Percentiles rank a stretch among this genome's conserved stretches.
These are phyloP conservation scores for Fonsecaea erecta DNA, from an alignment of 2,329 filamentous ascomycete species.

Conservation along the genomic window DNA sequence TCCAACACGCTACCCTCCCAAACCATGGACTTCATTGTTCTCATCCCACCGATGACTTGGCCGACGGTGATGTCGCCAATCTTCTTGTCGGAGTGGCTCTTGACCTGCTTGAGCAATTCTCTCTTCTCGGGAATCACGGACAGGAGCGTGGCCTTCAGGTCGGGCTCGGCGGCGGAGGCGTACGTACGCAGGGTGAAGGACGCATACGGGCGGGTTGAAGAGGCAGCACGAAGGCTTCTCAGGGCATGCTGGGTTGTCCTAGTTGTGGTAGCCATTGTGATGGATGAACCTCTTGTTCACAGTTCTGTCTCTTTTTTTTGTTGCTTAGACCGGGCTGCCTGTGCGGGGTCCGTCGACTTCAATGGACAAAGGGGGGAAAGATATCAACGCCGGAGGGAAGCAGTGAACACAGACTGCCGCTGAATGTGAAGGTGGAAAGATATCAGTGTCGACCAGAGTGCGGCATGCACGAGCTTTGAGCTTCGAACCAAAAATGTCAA, in stretches of 20 bases:
- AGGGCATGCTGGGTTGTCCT: slow-evolving; percentile 34
- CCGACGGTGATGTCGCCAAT: slow-evolving; percentile 93
- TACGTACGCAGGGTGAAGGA: slow-evolving; percentile 58
- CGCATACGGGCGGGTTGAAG: slow-evolving; percentile 27
- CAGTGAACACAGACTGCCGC: not conserved
- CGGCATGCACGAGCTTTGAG: not conserved
- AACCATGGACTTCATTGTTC: slow-evolving; percentile 95
- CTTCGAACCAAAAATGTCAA: slow-evolving; percentile 4
- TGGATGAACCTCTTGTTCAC: not conserved
- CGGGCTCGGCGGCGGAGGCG: slow-evolving; percentile 77
- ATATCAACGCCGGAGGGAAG: not conserved
- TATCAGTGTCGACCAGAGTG: not conserved
- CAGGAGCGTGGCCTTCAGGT: slow-evolving; percentile 85
- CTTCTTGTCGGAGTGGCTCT: slow-evolving; percentile 77
- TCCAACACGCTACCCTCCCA: slow-evolving; percentile 99
- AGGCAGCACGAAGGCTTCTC: slow-evolving; percentile 28
- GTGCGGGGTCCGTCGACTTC: slow-evolving; percentile 8
- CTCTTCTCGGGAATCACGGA: slow-evolving; percentile 88
- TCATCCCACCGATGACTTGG: slow-evolving; percentile 95
- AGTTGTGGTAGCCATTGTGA: slow-evolving; percentile 34
- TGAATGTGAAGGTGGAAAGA: not conserved
- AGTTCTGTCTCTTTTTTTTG: not conserved
- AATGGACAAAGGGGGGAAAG: not conserved
- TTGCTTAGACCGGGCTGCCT: not conserved
- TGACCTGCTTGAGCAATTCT: slow-evolving; percentile 91